Evolutionary conservation across 2,329 filamentous ascomycete species (phyloP), one percentile per base, ranked within the genome.

Genomic region (Beauveria scarabaeidicola): DNA sequence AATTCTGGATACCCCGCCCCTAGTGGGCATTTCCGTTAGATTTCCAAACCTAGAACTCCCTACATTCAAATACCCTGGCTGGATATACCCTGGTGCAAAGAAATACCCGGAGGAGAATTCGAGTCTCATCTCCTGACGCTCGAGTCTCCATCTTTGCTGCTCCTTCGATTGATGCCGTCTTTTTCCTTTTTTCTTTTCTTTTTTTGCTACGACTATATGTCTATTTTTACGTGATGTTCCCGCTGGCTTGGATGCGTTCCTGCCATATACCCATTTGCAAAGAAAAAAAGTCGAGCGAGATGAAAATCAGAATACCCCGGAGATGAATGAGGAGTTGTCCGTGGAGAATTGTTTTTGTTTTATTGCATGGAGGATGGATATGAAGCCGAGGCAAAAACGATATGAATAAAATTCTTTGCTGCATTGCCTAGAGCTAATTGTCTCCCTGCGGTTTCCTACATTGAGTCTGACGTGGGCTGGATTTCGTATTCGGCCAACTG

Each of bases 1-100:
- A 85, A 86, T 89, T 93, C 90, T 85, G 90, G 90, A 91, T 94
- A 94, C 89, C 89, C 91, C 82, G 90, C 86, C 80, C 89, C 89
- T 67, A 88, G 91, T 82, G 90, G 89, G 81, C 88, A 89, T 84
- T 91, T 88, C 81, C 90, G 90, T 89, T 93, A 88, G 86, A 85
- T 77, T 78, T 72, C 65, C 69, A 69, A 68, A 73, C 72, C 74
- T 74, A 73, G 72, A 75, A 71, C 64, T 72, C 72, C 50, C 54
- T 77, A 76, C 73, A 77, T 78, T 76, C 77, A 78, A 79, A 81
- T 81, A 81, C 78, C 72, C 59, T 76, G 79, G 80, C 81, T 83
- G 81, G 80, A 84, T 83, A 84, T 84, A 84, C 81, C 81, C 80
- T 82, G 78, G 81, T 78, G 81, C 77, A 78, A 77, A 78, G 76